Evolutionary conservation across 352 stramenopile genomes (phyloP), one percentile per base, ranked within the genome.

Genomic region (Pythium biforme): DNA sequence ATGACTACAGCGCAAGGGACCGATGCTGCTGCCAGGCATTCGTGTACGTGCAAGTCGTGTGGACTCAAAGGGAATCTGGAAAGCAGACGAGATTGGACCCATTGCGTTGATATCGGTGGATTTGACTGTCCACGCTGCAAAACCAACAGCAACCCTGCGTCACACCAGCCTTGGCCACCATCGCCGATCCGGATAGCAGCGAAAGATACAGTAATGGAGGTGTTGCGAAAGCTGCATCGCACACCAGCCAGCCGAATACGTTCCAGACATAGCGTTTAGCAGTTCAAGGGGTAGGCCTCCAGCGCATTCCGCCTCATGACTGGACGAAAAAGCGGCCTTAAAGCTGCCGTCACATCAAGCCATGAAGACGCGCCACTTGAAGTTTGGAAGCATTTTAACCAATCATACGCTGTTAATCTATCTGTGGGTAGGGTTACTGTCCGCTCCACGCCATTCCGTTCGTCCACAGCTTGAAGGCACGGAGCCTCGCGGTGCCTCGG

Each of bases 391-490:
- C 2, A 51, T 64, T 60, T 64, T 25, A 46, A 19, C 63, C 55
- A 70, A 70, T 62, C 41, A 27, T 5, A 17, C 48, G 1, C 7
- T 23, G 11, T 47, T 45, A 39, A 39, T 26, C 25, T 11, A 15
- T 23, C 41, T 26, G 51, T 37, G 46, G 48, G 9, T 64, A 61
- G 62, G 62, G 55, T 48, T 59, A 50, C 27, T 46, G 22, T 43
- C 41, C 20, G 17, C 23, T 27, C 26, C 19, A 55, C 49, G 37
- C 15, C 17, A 23, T 37, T 34, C 46, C n/a, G 54, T 71, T 71
- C 64, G 64, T 71, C 64, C 52, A 71, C 64, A 71, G 51, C 64
- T 71, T 71, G 52, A 71, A 71, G 59, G 59, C 48, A 64, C 58
- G 48, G 39, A 25, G 20, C 39, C 23, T 12, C 6, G 31, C 22